Conservation (phyloP, 108 stramenopile species). For the Pseudonitzschia delicatissima region DNA sequence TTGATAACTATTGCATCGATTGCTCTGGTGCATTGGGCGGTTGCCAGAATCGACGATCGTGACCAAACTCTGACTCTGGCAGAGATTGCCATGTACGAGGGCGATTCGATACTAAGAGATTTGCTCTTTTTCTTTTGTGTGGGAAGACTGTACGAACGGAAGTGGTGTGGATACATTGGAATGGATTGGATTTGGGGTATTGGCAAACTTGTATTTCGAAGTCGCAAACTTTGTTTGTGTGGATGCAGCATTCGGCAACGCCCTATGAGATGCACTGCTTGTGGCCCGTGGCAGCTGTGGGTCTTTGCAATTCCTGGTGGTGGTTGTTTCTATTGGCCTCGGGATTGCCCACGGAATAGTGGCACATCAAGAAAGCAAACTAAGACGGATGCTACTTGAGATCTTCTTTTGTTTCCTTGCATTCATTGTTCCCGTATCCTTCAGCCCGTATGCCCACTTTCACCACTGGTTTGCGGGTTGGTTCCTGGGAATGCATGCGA, state of each 20-base stretch:
- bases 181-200: not conserved
- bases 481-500: conserved; percentile 52
- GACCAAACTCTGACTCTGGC: conserved; percentile 39
- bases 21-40: conserved; percentile 45
- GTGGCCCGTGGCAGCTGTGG: conserved; percentile 61
- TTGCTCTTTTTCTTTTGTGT: conserved; percentile 61
- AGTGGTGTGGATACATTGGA: not conserved
- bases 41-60: conserved; percentile 28
- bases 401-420: too few relatives aligned
- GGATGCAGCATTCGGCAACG: conserved; percentile 56
- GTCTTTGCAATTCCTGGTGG: conserved; percentile 27
- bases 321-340: not conserved
- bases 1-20: conserved; percentile 37
- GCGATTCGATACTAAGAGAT: conserved; percentile 51
- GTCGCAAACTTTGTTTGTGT: conserved; percentile 31
- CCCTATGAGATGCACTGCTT: conserved; percentile 63
- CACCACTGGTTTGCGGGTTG: conserved; percentile 70
- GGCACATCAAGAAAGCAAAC: too few relatives aligned
- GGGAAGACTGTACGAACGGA: conserved; percentile 47
- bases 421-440: conserved; percentile 32
- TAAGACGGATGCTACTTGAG: too few relatives aligned
- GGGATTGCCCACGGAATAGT: not conserved
- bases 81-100: conserved; percentile 55
- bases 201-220: conserved; percentile 39
- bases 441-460: conserved; percentile 63